phyloP scores from a whole-genome alignment of 768 basidiomycete genomes.

The Chalciporus chontae region DNA sequence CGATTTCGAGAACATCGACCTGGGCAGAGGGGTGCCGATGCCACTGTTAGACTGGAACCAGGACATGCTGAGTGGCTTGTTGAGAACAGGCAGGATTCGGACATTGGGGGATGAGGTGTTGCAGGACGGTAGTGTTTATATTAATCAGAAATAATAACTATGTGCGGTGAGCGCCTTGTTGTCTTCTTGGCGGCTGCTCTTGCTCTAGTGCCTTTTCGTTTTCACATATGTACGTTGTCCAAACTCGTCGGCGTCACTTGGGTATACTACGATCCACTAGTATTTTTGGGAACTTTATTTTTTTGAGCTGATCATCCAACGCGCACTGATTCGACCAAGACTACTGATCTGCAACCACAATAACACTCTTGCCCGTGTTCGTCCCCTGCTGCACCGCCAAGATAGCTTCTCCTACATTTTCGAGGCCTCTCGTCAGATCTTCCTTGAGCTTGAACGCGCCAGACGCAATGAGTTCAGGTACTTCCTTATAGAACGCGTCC shows the following conservation, averaged over 20 bases:
- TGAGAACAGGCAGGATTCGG: constrained; percentile 30
- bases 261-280: too few species aligned
- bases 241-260: too few species aligned
- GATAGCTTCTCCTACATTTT: constrained; percentile 37
- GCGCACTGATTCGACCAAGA: background rate
- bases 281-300: too few species aligned
- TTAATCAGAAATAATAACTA: constrained; percentile 3
- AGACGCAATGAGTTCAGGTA: constrained; percentile 39
- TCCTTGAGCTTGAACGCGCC: constrained; percentile 49
- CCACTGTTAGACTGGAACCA: constrained; percentile 9
- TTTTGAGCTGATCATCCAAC: too few species aligned
- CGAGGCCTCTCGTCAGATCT: constrained; percentile 43
- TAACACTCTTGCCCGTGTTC: constrained; percentile 30
- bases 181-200: background rate
- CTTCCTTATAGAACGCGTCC: constrained; percentile 39
- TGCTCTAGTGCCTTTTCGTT: background rate
- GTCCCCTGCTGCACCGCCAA: constrained; percentile 33
- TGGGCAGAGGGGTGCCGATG: constrained; percentile 1
- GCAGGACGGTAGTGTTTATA: constrained; percentile 23
- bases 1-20: constrained; percentile 14
- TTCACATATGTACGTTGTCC: too few species aligned
- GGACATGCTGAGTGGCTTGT: constrained; percentile 6
- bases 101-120: constrained; percentile 14
- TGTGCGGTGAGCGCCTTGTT: background rate
- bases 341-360: constrained; percentile 12